Conservation (phyloP, 1,284 basidiomycete species). For the Malassezia arunalokei region DNA sequence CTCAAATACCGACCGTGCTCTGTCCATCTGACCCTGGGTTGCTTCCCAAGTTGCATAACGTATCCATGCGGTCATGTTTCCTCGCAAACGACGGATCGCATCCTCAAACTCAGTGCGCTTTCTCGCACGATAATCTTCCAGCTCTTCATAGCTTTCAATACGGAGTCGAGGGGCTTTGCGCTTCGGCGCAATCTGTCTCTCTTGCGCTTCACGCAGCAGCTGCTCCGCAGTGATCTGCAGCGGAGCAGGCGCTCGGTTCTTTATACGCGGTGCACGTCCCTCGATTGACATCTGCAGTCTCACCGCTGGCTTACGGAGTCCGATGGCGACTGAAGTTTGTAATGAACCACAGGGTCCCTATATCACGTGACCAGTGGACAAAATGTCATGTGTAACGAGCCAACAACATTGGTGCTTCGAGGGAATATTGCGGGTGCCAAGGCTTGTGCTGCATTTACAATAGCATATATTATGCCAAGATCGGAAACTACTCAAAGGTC, state of each 20-base stretch:
- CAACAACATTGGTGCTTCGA: neutral
- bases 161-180: conserved; percentile 45
- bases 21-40: conserved; percentile 67
- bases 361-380: neutral
- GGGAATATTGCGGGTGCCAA: conserved; percentile 1
- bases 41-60: conserved; percentile 64
- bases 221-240: conserved; percentile 97
- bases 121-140: conserved; percentile 83
- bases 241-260: conserved; percentile 83
- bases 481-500: neutral
- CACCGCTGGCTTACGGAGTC: too few species aligned
- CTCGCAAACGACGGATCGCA: conserved; percentile 74
- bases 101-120: conserved; percentile 96
- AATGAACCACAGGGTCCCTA: neutral
- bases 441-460: neutral
- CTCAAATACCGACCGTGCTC: conserved; percentile 80
- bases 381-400: neutral
- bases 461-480: neutral
- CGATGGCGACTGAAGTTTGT: neutral
- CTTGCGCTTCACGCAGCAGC: conserved; percentile 91
- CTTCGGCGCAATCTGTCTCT: conserved; percentile 81
- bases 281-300: conserved; percentile 5
- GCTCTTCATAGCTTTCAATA: conserved; percentile 92
- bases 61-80: conserved; percentile 54
- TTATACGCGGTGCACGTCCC: conserved; percentile 57